Evolutionary conservation across 2,329 filamentous ascomycete species (phyloP), one percentile per base, ranked within the genome.

Genomic region (Coniella lustricola): DNA sequence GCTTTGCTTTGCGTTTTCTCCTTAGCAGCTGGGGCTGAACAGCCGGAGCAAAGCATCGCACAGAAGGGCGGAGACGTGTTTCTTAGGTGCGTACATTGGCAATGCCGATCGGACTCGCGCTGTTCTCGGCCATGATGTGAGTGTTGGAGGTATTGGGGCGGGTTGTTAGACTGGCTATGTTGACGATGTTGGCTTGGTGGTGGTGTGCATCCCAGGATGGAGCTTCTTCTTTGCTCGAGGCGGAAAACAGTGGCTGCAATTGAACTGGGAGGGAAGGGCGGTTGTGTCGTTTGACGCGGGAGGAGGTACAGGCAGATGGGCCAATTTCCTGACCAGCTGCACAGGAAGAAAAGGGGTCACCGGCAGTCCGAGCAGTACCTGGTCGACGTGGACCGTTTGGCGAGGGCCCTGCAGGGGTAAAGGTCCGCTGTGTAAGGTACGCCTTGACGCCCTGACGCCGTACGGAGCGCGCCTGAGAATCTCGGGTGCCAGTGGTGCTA

Each of bases 71-170:
- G 25, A 42, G 40, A 20, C 38, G 12, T 42, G 40, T 17, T 42
- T 29, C 25, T 17, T 10, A 17, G 40, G 16, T 42, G 40, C 40
- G 32, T 42, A 42, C 40, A 42, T 44, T 45, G 40, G 82, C 81
- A 73, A 85, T 85, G 70, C 82, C 82, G 78, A 85, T 84, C 62
- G 79, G 79, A 63, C 77, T 81, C 61, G 79, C 77, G 69, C 74
- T 81, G 43, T 49, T 50, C 45, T 52, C 50, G 39, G 50, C 49
- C 50, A 52, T 52, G 18, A 44, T 50, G 47, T 33, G 34, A 37
- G 43, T 45, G 33, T 50, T 46, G 20, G 17, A 34, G 32, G 9
- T 14, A 14, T 17, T 21, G 16, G 31, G 14, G n/a, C 25, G 29
- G 32, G 36, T 7, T 40, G 36, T 5, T 39, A 32, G 44, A 29